Percentiles rank a stretch among this genome's conserved stretches.
Evolutionary conservation across 768 basidiomycete genomes (phyloP).

Genomic region (Pisolithus tinctorius): DNA sequence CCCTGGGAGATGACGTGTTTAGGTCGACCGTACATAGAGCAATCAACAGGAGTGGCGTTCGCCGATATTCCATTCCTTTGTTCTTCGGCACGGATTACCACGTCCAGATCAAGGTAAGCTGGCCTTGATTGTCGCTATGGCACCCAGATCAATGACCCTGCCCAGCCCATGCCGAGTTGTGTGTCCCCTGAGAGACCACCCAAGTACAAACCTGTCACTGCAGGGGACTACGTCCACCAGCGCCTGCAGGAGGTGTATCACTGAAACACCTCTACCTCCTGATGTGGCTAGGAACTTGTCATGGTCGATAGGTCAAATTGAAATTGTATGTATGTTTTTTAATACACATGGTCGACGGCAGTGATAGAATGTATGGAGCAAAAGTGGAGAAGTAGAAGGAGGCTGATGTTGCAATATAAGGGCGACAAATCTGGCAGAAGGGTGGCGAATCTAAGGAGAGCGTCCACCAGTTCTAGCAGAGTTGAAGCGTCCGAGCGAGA

Average conservation of each 20-base stretch:
- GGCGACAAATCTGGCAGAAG: constrained; percentile 42
- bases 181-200: constrained; percentile 48
- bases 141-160: not conserved
- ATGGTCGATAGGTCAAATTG: no score
- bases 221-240: constrained; percentile 79
- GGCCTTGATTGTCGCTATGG: not conserved
- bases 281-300: no score
- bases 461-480: constrained; percentile 50
- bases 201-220: constrained; percentile 65
- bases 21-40: constrained; percentile 87
- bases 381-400: no score
- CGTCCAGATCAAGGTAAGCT: constrained; percentile 64
- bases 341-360: no score
- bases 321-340: no score
- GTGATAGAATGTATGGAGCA: no score
- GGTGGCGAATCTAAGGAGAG: constrained; percentile 67
- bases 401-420: constrained; percentile 13
- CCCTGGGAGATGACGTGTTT: constrained; percentile 69
- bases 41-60: constrained; percentile 63
- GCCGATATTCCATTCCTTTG: constrained; percentile 79
- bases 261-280: no score
- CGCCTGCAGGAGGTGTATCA: constrained; percentile 48
- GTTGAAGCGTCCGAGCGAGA: no score
- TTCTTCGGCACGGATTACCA: constrained; percentile 91
- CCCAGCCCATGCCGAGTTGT: constrained; percentile 39